Conservation (phyloP, 2,329 filamentous ascomycete genomes). For the Alternaria metachromatica region DNA sequence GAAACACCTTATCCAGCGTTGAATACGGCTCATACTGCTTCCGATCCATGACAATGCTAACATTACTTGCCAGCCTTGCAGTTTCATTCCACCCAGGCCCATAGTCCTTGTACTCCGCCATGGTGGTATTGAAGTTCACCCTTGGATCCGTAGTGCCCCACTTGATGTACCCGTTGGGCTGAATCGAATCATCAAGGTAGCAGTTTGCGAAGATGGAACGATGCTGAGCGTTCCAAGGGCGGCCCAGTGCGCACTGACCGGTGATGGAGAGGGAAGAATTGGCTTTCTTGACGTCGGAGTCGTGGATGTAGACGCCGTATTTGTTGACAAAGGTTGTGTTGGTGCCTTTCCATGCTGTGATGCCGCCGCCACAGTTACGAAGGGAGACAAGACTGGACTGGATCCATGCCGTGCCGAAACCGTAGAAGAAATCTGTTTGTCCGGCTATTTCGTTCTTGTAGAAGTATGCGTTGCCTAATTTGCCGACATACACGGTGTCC, state of each 20-base stretch:
- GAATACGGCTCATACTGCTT: constrained; percentile 39
- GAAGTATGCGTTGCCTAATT: constrained; percentile 71
- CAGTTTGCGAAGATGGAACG: constrained; percentile 63
- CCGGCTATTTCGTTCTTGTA: constrained; percentile 66
- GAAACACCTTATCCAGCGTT: constrained; percentile 33
- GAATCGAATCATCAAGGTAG: constrained; percentile 63
- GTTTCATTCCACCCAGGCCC: constrained; percentile 63
- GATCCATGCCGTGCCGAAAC: constrained; percentile 70
- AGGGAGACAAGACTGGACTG: constrained; percentile 62
- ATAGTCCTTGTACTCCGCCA: constrained; percentile 62
- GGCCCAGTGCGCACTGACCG: constrained; percentile 63
- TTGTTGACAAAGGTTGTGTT: constrained; percentile 72
- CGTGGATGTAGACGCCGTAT: constrained; percentile 70
- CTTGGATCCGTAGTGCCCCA: constrained; percentile 57
- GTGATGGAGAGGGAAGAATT: constrained; percentile 54
- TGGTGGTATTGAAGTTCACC: constrained; percentile 54
- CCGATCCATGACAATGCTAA: constrained; percentile 58
- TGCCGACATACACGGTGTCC: constrained; percentile 73
- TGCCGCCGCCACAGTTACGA: constrained; percentile 68
- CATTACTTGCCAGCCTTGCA: constrained; percentile 50
- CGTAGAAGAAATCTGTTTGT: constrained; percentile 73
- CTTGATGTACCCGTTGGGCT: constrained; percentile 61
- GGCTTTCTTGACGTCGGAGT: constrained; percentile 61
- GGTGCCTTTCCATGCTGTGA: constrained; percentile 72
- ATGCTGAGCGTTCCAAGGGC: constrained; percentile 68